These are phyloP conservation scores for Volutella citrinella DNA, from an alignment of 2,329 filamentous ascomycete genomes.

Conservation along the genomic window DNA sequence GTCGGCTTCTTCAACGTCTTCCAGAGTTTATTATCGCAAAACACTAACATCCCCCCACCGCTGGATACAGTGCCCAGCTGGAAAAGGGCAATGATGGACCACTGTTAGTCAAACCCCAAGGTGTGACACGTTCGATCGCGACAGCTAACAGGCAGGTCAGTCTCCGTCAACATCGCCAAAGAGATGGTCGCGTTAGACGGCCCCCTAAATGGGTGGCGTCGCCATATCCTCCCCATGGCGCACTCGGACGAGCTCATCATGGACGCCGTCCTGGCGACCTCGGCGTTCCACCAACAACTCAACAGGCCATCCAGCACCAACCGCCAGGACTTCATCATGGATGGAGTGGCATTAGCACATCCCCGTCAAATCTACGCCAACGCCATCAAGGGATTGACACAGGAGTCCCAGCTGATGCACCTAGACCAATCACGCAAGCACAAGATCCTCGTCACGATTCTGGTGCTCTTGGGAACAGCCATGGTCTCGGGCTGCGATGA, in stretches of 20 bases:
- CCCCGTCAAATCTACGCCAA: constrained; percentile 15
- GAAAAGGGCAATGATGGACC: constrained; percentile 13
- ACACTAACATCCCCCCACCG: too few relatives aligned
- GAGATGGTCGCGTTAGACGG: constrained; percentile 26
- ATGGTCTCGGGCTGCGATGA: constrained; percentile 26
- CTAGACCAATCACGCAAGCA: constrained; percentile 11
- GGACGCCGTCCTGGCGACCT: constrained; percentile 19
- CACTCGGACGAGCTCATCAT: constrained; percentile 18
- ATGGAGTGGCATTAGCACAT: too few relatives aligned
- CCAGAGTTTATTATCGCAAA: too few relatives aligned
- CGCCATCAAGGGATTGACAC: constrained; percentile 13
- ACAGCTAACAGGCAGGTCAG: too few relatives aligned
- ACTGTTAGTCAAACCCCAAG: constrained; percentile 3
- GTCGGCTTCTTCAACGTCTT: too few relatives aligned
- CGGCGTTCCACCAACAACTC: constrained; percentile 17
- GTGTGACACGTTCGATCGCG: accelerated
- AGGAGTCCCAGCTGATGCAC: constrained; percentile 14
- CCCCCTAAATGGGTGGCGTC: constrained; percentile 22
- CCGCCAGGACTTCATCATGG: too few relatives aligned
- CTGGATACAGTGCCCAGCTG: constrained; percentile 11
- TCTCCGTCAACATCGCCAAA: constrained; percentile 18
- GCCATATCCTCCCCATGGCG: constrained; percentile 18
- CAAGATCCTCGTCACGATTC: constrained; percentile 19
- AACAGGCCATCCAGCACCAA: constrained; percentile 2
- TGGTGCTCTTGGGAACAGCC: constrained; percentile 20